Percentiles rank a stretch among this genome's conserved stretches.
Evolutionary conservation across 139 green algal species (phyloP).

Genomic region (Marvania coccoides): DNA sequence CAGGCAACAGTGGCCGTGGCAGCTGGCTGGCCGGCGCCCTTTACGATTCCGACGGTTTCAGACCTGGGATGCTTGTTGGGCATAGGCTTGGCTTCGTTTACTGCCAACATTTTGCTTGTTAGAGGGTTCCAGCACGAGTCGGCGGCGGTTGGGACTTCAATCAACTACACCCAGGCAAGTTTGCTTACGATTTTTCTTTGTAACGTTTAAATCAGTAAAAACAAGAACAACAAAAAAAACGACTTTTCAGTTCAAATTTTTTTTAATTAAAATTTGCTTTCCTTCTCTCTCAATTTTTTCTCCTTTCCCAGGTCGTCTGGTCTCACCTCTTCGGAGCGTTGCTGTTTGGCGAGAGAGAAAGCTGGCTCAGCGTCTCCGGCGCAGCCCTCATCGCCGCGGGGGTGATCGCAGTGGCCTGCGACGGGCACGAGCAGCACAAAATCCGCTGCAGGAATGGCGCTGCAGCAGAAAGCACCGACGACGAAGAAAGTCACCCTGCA

Average conservation of each 20-base stretch:
- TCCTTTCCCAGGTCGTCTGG: slow-evolving; percentile 31
- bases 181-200: no score
- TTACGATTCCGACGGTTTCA: no score
- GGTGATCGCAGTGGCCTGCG: slow-evolving; percentile 15
- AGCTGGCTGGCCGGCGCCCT: slow-evolving; percentile 12
- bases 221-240: no score
- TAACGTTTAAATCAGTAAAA: no score
- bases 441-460: no score
- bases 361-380: slow-evolving; percentile 4
- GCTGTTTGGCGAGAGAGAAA: slow-evolving; percentile 22
- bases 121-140: slow-evolving; percentile 41
- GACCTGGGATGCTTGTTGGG: slow-evolving; percentile 9
- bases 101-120: slow-evolving; percentile 36
- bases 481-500: no score
- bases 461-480: no score
- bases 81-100: slow-evolving; percentile 18
- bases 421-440: no score
- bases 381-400: slow-evolving; percentile 20
- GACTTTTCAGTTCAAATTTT: no score
- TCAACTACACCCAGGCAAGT: slow-evolving; percentile 36
- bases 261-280: no score
- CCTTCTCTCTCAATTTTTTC: no score
- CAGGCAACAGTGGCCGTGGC: neutral
- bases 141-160: slow-evolving; percentile 19
- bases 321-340: slow-evolving; percentile 12